Conservation (phyloP, 164 flowering plant species). For the Tetracentron sinense region DNA sequence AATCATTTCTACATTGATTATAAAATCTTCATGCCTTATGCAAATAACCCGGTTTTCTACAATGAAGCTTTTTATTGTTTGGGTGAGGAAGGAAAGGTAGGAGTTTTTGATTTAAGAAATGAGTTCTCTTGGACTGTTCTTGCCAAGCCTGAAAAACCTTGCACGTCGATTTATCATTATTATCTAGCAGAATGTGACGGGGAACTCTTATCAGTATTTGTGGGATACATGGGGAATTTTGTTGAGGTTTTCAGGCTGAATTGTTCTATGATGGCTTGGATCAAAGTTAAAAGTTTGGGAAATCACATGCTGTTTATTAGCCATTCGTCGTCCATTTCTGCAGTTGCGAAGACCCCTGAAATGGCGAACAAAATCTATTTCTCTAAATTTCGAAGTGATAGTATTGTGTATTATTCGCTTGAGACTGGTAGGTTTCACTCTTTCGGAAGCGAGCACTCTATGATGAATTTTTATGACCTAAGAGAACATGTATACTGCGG, state of each 20-base stretch:
- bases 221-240: neutral
- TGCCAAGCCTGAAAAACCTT: neutral
- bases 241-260: conserved; percentile 9
- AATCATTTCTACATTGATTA: no score
- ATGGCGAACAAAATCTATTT: no score
- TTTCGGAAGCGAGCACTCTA: neutral
- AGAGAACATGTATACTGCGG: neutral
- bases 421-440: neutral
- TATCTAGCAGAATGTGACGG: conserved; percentile 8
- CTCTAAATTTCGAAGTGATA: neutral
- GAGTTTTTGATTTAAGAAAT: neutral
- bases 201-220: conserved; percentile 10
- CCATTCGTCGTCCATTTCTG: conserved; percentile 1
- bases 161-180: no score
- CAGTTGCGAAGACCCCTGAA: neutral
- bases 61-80: conserved; percentile 5
- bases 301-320: conserved; percentile 2
- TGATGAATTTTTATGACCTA: neutral
- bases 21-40: no score
- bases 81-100: conserved; percentile 6
- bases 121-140: conserved; percentile 6
- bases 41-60: conserved; percentile 6
- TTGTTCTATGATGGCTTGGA: conserved; percentile 1
- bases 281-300: conserved; percentile 4
- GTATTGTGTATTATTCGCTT: neutral